Conservation (phyloP, 192 early-diverging fungal genomes). For the Geosiphon pyriformis region DNA sequence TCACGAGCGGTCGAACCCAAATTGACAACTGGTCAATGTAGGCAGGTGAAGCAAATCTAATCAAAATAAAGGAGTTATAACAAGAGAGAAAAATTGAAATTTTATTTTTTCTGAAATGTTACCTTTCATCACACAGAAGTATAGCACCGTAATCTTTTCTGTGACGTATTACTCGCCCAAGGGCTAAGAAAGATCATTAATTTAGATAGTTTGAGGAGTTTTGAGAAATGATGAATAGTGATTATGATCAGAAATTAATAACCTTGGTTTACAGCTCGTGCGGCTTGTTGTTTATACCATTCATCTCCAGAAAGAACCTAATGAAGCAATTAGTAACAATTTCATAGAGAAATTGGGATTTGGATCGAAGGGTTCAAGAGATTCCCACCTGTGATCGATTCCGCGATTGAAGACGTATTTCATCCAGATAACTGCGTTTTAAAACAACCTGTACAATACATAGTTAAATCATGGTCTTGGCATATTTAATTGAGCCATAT, state of each 20-base stretch:
- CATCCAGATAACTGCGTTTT: constrained; percentile 45
- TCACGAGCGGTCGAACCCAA: constrained; percentile 1
- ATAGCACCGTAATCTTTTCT: constrained; percentile 62
- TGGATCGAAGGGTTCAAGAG: background rate
- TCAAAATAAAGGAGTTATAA: background rate
- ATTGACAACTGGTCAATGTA: background rate
- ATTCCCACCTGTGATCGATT: constrained; percentile 2
- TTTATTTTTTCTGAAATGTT: background rate
- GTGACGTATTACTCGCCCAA: constrained; percentile 56
- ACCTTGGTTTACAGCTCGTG: constrained; percentile 59
- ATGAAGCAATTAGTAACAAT: background rate
- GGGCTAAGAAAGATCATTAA: constrained; percentile 24
- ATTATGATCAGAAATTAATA: too few relatives aligned
- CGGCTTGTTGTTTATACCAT: constrained; percentile 62
- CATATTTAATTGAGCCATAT: too few relatives aligned
- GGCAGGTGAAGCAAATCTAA: background rate
- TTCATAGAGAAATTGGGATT: background rate
- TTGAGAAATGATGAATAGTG: too few relatives aligned
- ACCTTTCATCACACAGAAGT: constrained; percentile 8
- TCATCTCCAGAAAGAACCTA: constrained; percentile 39
- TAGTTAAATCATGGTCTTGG: background rate
- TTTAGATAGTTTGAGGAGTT: too few relatives aligned
- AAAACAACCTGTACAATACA: constrained; percentile 27
- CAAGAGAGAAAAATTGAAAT: background rate
- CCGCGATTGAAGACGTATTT: background rate